Conservation (phyloP, 106 monocot species). For the Vanilla planifolia region DNA sequence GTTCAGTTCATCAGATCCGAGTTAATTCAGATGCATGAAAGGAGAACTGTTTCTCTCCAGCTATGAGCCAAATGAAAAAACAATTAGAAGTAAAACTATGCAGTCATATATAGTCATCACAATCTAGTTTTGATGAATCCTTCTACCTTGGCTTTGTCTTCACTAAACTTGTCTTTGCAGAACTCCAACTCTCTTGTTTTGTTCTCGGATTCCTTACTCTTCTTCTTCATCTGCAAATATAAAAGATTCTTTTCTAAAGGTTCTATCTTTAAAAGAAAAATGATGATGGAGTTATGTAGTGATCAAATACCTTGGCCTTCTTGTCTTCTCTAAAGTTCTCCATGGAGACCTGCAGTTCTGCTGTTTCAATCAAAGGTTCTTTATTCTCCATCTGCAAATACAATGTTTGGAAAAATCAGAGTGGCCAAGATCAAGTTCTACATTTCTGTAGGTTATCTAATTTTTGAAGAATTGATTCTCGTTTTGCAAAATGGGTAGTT, state of each 20-base stretch:
- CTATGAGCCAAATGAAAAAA: not conserved
- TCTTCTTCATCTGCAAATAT: not conserved
- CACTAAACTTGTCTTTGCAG: not conserved
- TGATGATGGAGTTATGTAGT: not conserved
- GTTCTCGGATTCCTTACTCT: not conserved
- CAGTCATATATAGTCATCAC: not conserved
- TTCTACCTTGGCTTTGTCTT: not conserved
- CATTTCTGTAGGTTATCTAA: too few species aligned
- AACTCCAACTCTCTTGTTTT: not conserved
- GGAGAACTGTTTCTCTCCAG: slow-evolving; percentile 1
- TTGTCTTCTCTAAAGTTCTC: not conserved
- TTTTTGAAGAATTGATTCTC: not conserved
- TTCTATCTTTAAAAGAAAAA: not conserved
- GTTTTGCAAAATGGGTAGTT: not conserved
- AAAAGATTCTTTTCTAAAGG: not conserved
- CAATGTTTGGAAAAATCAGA: not conserved
- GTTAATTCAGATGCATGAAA: slow-evolving; percentile 2
- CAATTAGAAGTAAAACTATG: not conserved
- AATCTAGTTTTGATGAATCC: not conserved
- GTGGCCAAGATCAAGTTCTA: not conserved
- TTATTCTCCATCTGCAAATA: not conserved
- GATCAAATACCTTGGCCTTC: not conserved
- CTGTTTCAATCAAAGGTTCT: not conserved
- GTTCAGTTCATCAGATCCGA: not conserved
- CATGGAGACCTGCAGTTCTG: too few species aligned